phyloP scores from a whole-genome alignment of 148 eudicot species.

The Amaranthus cruentus region DNA sequence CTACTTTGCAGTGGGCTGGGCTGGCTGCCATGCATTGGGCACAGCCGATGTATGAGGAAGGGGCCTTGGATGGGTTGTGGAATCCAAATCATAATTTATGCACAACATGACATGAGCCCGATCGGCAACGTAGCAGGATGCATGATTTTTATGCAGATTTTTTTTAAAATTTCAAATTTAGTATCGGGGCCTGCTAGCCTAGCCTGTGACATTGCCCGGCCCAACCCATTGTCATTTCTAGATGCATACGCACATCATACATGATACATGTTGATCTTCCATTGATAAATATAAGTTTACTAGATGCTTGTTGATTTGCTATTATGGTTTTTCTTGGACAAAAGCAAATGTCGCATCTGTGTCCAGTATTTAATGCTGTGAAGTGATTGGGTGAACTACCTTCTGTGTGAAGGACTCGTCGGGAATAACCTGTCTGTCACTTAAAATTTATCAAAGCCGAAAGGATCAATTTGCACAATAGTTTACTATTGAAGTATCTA shows the following conservation, averaged over 20 bases:
- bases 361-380: not conserved
- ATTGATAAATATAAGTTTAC: not conserved
- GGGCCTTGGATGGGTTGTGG: too few species aligned
- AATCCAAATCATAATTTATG: too few species aligned
- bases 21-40: too few species aligned
- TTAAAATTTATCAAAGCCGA: not conserved
- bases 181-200: too few species aligned
- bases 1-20: not conserved
- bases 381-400: not conserved
- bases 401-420: not conserved
- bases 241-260: not conserved
- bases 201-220: too few species aligned
- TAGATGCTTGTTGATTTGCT: not conserved
- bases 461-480: not conserved
- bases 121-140: too few species aligned
- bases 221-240: too few species aligned
- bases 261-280: not conserved
- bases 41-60: too few species aligned
- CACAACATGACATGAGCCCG: too few species aligned
- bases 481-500: too few species aligned
- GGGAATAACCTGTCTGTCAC: not conserved
- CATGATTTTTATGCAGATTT: too few species aligned
- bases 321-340: not conserved
- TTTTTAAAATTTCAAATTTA: too few species aligned
- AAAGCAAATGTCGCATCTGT: not conserved